Conservation (phyloP, 2,329 filamentous ascomycete species). For the Magnaporthiopsis incrustans region DNA sequence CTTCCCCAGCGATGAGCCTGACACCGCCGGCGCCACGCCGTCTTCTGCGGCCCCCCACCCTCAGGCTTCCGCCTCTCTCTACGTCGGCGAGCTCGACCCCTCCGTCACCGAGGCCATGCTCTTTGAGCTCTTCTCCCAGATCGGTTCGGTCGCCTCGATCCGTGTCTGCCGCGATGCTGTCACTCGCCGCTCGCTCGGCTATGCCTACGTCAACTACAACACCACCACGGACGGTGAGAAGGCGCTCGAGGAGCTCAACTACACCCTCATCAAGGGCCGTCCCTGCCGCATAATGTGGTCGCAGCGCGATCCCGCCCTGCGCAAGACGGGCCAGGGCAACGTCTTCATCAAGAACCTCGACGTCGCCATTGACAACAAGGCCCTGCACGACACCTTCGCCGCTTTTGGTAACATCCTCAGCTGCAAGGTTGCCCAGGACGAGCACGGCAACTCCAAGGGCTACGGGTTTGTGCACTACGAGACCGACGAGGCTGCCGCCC, state of each 20-base stretch:
- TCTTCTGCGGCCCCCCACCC: slow-evolving; percentile 68
- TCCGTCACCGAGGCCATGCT: slow-evolving; percentile 99
- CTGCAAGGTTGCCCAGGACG: slow-evolving; percentile 99
- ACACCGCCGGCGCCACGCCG: slow-evolving; percentile 61
- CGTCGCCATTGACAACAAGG: slow-evolving; percentile 98
- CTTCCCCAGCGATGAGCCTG: slow-evolving; percentile 47
- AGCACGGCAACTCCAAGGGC: slow-evolving; percentile 93
- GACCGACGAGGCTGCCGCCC: slow-evolving; percentile 91
- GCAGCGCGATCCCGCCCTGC: slow-evolving; percentile 95
- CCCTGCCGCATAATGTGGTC: slow-evolving; percentile 99
- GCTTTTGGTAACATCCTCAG: slow-evolving; percentile 98
- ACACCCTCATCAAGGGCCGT: slow-evolving; percentile 97
- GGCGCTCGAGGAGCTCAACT: slow-evolving; percentile 98
- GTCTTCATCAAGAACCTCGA: slow-evolving; percentile 99
- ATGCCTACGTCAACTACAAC: slow-evolving; percentile 99
- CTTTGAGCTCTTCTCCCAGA: slow-evolving; percentile 99
- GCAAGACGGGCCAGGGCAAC: slow-evolving; percentile 98
- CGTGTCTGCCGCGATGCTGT: slow-evolving; percentile 99
- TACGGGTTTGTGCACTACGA: slow-evolving; percentile 99
- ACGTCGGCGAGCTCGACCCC: slow-evolving; percentile 96
- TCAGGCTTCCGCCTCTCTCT: slow-evolving; percentile 94
- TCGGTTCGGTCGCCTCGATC: slow-evolving; percentile 96
- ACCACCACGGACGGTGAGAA: slow-evolving; percentile 93
- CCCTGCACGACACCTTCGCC: slow-evolving; percentile 97
- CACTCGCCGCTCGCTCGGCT: slow-evolving; percentile 95